phyloP scores from a whole-genome alignment of 1,284 basidiomycete species.

The Leccinum pachyderme region DNA sequence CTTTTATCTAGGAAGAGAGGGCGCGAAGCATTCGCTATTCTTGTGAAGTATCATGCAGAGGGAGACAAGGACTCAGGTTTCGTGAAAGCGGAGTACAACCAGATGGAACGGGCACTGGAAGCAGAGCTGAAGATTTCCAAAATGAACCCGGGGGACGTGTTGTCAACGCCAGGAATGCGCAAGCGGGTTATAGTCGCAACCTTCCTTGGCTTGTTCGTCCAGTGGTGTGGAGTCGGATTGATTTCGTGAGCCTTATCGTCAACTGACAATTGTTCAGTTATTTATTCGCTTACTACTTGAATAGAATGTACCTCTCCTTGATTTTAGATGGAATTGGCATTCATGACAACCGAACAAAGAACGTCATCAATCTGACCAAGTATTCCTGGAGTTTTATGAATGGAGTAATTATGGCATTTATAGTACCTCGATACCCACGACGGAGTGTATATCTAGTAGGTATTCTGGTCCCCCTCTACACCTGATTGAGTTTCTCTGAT shows the following conservation, averaged over 20 bases:
- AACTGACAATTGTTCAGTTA: not conserved
- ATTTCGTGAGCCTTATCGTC: constrained; percentile 7
- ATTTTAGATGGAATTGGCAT: constrained; percentile 22
- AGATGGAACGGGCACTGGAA: constrained; percentile 48
- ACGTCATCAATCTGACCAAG: constrained; percentile 16
- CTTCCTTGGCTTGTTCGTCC: constrained; percentile 45
- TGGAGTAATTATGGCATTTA: constrained; percentile 6
- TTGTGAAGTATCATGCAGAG: constrained; percentile 20
- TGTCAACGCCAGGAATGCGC: constrained; percentile 12
- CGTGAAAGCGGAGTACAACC: constrained; percentile 29
- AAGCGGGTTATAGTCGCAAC: constrained; percentile 10
- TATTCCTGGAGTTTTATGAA: constrained; percentile 14
- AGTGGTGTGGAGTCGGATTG: constrained; percentile 35
- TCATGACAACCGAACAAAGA: constrained; percentile 21
- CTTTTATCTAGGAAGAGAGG: constrained; percentile 50
- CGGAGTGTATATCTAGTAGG: constrained; percentile 20
- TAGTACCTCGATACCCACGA: constrained; percentile 17
- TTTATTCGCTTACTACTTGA: not conserved
- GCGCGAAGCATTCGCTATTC: constrained; percentile 34
- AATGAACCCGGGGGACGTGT: not conserved
- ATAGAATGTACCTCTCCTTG: constrained; percentile 14
- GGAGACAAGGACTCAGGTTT: constrained; percentile 15
- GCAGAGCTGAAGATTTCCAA: constrained; percentile 3
- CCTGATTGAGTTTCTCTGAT: not conserved
- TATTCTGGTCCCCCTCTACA: not conserved